Conservation (phyloP, 208 protist genomes). For the Crithidia expoeki region DNA sequence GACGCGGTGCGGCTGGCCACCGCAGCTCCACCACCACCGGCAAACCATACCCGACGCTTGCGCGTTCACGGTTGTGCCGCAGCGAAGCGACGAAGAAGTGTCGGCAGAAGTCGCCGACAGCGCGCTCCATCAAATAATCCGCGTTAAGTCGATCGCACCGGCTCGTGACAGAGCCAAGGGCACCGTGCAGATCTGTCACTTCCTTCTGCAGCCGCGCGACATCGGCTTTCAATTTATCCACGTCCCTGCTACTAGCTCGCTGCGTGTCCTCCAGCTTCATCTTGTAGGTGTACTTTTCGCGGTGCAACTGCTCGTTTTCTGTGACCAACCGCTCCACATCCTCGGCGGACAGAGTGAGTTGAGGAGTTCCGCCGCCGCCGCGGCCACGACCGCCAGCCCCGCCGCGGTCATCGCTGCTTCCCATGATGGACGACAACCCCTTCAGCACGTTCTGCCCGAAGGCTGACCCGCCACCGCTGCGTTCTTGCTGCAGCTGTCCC, state of each 20-base stretch:
- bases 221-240: conserved; percentile 25
- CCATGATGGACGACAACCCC: conserved; percentile 73
- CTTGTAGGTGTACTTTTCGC: conserved; percentile 61
- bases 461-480: conserved; percentile 38
- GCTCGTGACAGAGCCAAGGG: conserved; percentile 39
- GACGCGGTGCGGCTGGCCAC: conserved; percentile 11
- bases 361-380: background rate
- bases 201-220: conserved; percentile 39
- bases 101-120: conserved; percentile 69
- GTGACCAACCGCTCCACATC: conserved; percentile 70
- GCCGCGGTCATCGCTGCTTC: conserved; percentile 38
- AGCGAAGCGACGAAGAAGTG: conserved; percentile 45
- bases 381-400: conserved; percentile 7
- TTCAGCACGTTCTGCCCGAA: conserved; percentile 76
- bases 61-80: background rate
- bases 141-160: conserved; percentile 54
- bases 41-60: background rate
- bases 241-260: conserved; percentile 17
- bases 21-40: conserved; percentile 9
- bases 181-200: conserved; percentile 43
- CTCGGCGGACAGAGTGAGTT: conserved; percentile 46
- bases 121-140: conserved; percentile 39
- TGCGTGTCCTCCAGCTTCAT: conserved; percentile 50
- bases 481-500: conserved; percentile 43
- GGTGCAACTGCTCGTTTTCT: conserved; percentile 78